Conservation (phyloP, 2,329 filamentous ascomycete species). For the Penicillium sp. region DNA sequence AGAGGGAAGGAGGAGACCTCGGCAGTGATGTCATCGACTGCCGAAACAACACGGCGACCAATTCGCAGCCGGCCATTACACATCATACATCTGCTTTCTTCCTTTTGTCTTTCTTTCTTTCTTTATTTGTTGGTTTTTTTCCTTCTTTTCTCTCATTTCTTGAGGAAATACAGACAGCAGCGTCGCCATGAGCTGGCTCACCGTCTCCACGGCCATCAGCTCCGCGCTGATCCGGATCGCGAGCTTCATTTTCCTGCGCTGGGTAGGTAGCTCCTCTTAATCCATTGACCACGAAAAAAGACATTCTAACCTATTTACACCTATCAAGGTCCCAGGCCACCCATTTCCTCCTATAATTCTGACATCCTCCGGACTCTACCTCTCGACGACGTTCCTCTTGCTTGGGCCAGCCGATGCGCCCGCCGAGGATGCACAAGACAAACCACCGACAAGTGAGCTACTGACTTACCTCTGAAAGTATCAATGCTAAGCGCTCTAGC, state of each 20-base stretch:
- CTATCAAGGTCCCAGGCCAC: constrained; percentile 36
- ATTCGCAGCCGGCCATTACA: too few relatives aligned
- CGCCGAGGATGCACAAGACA: constrained; percentile 13
- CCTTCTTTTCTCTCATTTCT: too few relatives aligned
- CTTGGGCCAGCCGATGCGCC: constrained; percentile 7
- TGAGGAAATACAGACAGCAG: too few relatives aligned
- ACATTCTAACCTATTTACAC: constrained; percentile 9
- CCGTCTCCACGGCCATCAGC: constrained; percentile 30
- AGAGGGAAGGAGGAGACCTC: too few relatives aligned
- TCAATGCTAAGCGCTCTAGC: not conserved
- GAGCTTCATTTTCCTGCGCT: constrained; percentile 42
- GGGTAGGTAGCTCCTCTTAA: constrained; percentile 29
- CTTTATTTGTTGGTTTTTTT: too few relatives aligned
- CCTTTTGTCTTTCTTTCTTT: not conserved
- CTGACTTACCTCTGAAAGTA: not conserved
- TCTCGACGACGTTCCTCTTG: constrained; percentile 34
- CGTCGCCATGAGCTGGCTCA: constrained; percentile 20
- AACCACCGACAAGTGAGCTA: constrained; percentile 2
- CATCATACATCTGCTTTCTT: too few relatives aligned
- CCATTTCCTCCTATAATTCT: constrained; percentile 34
- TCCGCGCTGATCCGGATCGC: constrained; percentile 34
- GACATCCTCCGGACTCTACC: constrained; percentile 44
- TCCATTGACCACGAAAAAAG: not conserved
- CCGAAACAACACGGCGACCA: too few relatives aligned
- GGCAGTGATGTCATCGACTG: too few relatives aligned